Evolutionary conservation across 2,329 filamentous ascomycete genomes (phyloP), one percentile per base, ranked within the genome.

Genomic region (Fusarium redolens): DNA sequence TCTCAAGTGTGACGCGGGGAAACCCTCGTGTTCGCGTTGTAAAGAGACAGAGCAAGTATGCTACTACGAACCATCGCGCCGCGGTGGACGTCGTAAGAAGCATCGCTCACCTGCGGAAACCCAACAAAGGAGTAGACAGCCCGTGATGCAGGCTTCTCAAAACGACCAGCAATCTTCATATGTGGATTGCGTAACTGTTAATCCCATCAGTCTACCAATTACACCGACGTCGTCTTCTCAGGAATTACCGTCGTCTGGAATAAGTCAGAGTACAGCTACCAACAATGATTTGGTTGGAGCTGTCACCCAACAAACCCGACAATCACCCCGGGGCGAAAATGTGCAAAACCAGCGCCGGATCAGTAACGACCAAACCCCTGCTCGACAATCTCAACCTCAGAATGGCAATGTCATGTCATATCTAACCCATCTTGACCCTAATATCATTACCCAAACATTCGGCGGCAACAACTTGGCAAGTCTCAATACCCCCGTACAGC

Each of bases 1-100:
- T 15, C 69, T 76, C 41, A 76, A 76, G 48, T 76, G 74, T 43
- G 74, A 76, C 43, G 74, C 59, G n/a, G 68, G 69, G 17, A 69
- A 56, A 22, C 74, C 74, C 3, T 69, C 68, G 11, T 76, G 74
- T 43, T 71, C 72, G 22, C 69, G 74, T 25, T 76, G 74, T 37
- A 52, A 47, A 25, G 62, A 73, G 17, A 55, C 63, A 1, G 60
- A 52, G 1, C 55, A 54, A 9, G 38, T 62, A 5, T 76, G 74
- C 58, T 63, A 64, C 9, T 76, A 76, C 11, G 69, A 76, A 17
- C 74, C 74, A 11, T 76, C 74, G 50, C 72, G 74, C 13, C 74
- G 74, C 2, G 74, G 74, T 6, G 73, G 72, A 22, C 64, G 73
- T 1, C 61, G 73, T 12, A 75, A 75, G 30, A 65, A 68, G 31